Percentiles rank a stretch among this genome's conserved stretches.
These are phyloP conservation scores for Cryptococcus neoformans DNA, from an alignment of 1,284 basidiomycete species.

Conservation along the genomic window DNA sequence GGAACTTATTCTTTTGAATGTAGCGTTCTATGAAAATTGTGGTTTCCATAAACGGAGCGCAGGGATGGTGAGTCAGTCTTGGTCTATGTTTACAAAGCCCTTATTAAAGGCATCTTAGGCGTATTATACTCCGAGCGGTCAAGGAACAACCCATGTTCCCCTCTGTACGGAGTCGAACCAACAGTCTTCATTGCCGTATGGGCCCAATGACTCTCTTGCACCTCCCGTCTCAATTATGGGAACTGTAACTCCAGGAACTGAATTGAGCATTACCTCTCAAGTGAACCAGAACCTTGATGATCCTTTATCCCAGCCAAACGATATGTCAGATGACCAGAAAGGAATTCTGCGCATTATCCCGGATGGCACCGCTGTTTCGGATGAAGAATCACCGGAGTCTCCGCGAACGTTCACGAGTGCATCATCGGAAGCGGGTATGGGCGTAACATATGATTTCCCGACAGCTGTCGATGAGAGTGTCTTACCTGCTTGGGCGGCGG, in stretches of 20 bases:
- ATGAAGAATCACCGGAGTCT: slow-evolving; percentile 3
- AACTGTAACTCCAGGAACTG: neutral
- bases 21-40: slow-evolving; percentile 96
- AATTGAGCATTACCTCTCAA: neutral
- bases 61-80: slow-evolving; percentile 7
- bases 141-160: neutral
- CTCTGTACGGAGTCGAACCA: neutral
- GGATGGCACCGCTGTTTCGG: neutral
- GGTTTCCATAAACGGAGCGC: slow-evolving; percentile 52
- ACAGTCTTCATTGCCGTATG: too few relatives aligned
- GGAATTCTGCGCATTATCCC: too few relatives aligned
- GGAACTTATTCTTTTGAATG: neutral
- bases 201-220: neutral
- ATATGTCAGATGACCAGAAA: too few relatives aligned
- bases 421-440: slow-evolving; percentile 4
- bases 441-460: slow-evolving; percentile 28
- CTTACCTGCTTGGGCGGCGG: slow-evolving; percentile 21
- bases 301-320: neutral
- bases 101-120: neutral
- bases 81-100: too few relatives aligned
- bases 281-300: neutral
- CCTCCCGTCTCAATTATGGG: neutral
- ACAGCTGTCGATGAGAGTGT: slow-evolving; percentile 4
- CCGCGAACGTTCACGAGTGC: slow-evolving; percentile 10
- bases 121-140: neutral